Conservation (phyloP, 306 rosid genomes). For the Dalbergia cochinchinensis region DNA sequence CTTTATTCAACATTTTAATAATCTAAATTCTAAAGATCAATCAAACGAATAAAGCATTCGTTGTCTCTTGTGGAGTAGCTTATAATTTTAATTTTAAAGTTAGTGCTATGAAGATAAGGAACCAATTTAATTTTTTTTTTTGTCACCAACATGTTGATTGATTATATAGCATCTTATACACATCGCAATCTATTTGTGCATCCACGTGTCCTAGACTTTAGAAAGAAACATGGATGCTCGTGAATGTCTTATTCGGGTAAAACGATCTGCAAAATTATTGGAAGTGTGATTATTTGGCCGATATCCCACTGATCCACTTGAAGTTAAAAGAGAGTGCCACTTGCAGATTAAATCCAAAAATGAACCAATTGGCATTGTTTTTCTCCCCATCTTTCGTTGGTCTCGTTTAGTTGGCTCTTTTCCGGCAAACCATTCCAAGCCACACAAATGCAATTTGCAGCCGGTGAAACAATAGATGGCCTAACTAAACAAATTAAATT, state of each 20-base stretch:
- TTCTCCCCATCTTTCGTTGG: background rate
- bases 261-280: background rate
- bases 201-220: background rate
- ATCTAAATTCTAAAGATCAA: background rate
- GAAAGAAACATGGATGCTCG: background rate
- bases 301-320: conserved; percentile 32
- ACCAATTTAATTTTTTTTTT: conserved; percentile 15
- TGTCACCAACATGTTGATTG: conserved; percentile 12
- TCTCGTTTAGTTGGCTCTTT: conserved; percentile 25
- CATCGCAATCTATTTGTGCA: conserved; percentile 23
- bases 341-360: conserved; percentile 19
- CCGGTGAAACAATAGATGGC: background rate
- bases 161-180: conserved; percentile 27
- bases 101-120: conserved; percentile 41
- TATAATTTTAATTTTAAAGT: conserved; percentile 19
- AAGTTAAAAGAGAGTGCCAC: background rate
- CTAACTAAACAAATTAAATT: background rate
- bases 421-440: background rate
- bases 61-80: conserved; percentile 24
- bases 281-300: conserved; percentile 15
- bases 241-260: conserved; percentile 11
- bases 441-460: background rate
- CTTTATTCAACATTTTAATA: background rate
- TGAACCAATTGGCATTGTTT: background rate
- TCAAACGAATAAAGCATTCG: conserved; percentile 9